phyloP scores from a whole-genome alignment of 768 basidiomycete genomes.

The Mycena filopes region DNA sequence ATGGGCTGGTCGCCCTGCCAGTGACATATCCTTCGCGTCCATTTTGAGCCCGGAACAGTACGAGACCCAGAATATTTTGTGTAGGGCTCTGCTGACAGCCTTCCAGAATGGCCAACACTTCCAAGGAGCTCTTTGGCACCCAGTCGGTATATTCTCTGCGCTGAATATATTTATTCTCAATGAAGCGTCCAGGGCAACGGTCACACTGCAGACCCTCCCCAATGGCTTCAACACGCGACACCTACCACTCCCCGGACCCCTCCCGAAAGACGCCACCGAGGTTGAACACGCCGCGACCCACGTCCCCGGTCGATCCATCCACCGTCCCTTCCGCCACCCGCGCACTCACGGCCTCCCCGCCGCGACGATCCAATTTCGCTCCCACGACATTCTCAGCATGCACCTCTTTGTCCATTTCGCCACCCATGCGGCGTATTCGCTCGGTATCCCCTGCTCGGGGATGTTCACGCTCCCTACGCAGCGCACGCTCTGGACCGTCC shows the following conservation, averaged over 20 bases:
- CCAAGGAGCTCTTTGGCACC: slow-evolving; percentile 25
- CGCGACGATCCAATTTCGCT: slow-evolving; percentile 85
- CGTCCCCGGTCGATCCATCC: slow-evolving; percentile 69
- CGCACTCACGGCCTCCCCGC: slow-evolving; percentile 78
- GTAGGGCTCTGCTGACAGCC: background rate
- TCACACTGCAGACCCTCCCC: slow-evolving; percentile 29
- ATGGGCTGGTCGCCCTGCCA: background rate
- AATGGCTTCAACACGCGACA: slow-evolving; percentile 28
- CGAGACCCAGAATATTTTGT: background rate
- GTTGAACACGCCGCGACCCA: slow-evolving; percentile 63
- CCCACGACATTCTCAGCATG: slow-evolving; percentile 74
- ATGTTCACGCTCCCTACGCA: slow-evolving; percentile 76
- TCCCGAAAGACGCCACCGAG: slow-evolving; percentile 48
- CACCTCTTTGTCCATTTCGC: slow-evolving; percentile 88
- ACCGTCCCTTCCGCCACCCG: slow-evolving; percentile 65
- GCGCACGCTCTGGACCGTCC: slow-evolving; percentile 87
- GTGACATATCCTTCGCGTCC: slow-evolving; percentile 9
- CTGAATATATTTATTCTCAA: background rate
- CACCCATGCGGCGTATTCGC: slow-evolving; percentile 82
- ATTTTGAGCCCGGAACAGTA: slow-evolving; percentile 20
- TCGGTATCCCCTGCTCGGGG: slow-evolving; percentile 82
- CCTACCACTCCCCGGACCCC: slow-evolving; percentile 32
- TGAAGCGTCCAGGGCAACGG: background rate
- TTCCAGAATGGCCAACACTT: slow-evolving; percentile 16
- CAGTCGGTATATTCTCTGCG: slow-evolving; percentile 1